A percentile compares a stretch with the other conserved stretches of the same genome.
Evolutionary conservation across 345 rosid genomes (phyloP).

Genomic region (Euphorbia pulcherrima): DNA sequence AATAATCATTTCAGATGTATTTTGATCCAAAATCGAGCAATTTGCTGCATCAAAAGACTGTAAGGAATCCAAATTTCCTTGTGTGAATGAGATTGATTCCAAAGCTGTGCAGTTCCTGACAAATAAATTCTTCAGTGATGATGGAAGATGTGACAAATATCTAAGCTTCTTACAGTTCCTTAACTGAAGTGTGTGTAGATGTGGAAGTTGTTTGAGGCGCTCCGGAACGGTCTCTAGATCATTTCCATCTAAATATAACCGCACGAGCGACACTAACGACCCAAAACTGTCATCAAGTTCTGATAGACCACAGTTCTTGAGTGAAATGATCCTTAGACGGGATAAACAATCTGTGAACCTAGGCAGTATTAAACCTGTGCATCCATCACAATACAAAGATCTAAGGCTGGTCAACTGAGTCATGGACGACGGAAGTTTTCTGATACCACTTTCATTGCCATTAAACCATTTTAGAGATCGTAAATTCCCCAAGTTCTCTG

Average conservation of each 20-base stretch:
- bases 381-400: neutral
- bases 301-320: neutral
- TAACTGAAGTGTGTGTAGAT: neutral
- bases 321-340: neutral
- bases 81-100: neutral
- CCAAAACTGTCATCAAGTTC: neutral
- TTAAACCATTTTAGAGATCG: neutral
- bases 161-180: neutral
- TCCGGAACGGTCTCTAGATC: neutral
- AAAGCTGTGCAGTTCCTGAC: neutral
- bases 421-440: neutral
- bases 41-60: neutral
- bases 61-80: neutral
- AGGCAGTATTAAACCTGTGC: constrained; percentile 2
- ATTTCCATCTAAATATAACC: neutral
- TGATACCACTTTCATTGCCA: neutral
- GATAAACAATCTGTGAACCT: neutral
- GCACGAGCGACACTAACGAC: neutral
- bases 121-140: neutral
- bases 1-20: neutral
- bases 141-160: neutral
- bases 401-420: neutral
- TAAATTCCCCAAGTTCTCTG: constrained; percentile 4
- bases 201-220: neutral
- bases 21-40: constrained; percentile 2